Evolutionary conservation across 2,329 filamentous ascomycete species (phyloP).

Genomic region (Aureobasidium zeae): DNA sequence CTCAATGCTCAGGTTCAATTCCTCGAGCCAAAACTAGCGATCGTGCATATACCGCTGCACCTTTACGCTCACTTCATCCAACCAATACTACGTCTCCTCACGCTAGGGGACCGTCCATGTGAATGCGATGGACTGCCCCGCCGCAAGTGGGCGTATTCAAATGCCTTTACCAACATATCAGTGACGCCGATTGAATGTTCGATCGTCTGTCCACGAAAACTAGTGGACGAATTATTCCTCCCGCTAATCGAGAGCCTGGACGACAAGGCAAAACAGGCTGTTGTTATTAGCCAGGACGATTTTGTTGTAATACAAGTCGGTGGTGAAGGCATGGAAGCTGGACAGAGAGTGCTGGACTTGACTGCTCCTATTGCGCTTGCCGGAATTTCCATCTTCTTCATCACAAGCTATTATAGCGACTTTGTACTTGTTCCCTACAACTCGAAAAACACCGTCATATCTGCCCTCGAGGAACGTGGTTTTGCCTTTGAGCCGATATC

Average conservation of each 20-base stretch:
- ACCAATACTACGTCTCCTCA: conserved; percentile 76
- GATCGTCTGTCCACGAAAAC: conserved; percentile 71
- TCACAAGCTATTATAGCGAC: conserved; percentile 95
- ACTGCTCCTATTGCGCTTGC: conserved; percentile 85
- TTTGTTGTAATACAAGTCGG: conserved; percentile 87
- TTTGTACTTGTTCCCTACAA: conserved; percentile 84
- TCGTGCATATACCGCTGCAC: conserved; percentile 81
- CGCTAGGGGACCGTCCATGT: conserved; percentile 36
- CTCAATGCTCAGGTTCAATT: conserved; percentile 42
- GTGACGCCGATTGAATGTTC: conserved; percentile 89
- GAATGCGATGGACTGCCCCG: conserved; percentile 29
- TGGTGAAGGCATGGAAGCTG: conserved; percentile 81
- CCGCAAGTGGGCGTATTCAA: conserved; percentile 42
- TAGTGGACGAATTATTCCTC: conserved; percentile 65
- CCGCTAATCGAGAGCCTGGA: conserved; percentile 59
- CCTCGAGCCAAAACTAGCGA: conserved; percentile 66
- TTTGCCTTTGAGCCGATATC: conserved; percentile 71
- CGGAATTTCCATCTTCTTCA: conserved; percentile 95
- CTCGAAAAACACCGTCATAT: conserved; percentile 63
- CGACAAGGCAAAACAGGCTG: conserved; percentile 31
- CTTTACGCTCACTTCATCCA: conserved; percentile 72
- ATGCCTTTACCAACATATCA: conserved; percentile 87
- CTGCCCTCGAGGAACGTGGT: conserved; percentile 66
- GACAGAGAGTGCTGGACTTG: conserved; percentile 81
- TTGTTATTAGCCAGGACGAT: conserved; percentile 71